Evolutionary conservation across 768 basidiomycete species (phyloP).

Genomic region (Suillus luteus): DNA sequence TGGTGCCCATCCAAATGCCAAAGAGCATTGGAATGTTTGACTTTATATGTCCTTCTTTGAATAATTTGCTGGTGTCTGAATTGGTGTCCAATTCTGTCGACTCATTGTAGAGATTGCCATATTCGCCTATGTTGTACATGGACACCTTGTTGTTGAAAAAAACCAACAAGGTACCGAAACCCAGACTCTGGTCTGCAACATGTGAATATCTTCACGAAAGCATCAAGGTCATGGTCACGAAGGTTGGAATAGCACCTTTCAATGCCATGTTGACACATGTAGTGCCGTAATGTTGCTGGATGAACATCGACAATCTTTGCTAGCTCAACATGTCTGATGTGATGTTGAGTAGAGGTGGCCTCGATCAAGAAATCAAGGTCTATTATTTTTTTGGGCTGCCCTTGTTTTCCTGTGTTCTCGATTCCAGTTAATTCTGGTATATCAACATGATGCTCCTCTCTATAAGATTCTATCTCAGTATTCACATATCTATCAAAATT

Average conservation of each 20-base stretch:
- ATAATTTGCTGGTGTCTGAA: constrained; percentile 8
- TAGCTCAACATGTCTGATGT: constrained; percentile 13
- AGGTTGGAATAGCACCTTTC: constrained; percentile 17
- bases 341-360: constrained; percentile 7
- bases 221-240: constrained; percentile 23
- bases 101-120: constrained; percentile 8
- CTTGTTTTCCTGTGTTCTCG: constrained; percentile 6
- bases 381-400: constrained; percentile 18
- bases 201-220: constrained; percentile 19
- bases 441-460: neutral
- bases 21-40: constrained; percentile 16
- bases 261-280: constrained; percentile 16
- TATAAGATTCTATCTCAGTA: neutral
- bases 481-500: neutral
- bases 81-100: constrained; percentile 13
- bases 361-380: constrained; percentile 15
- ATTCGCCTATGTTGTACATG: constrained; percentile 20
- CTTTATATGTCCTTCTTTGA: constrained; percentile 13
- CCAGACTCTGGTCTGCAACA: constrained; percentile 18
- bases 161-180: constrained; percentile 21
- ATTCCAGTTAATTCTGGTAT: constrained; percentile 9
- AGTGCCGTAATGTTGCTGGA: constrained; percentile 17
- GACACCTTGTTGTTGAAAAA: constrained; percentile 16
- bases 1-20: constrained; percentile 32
- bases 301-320: constrained; percentile 16